Evolutionary conservation across 495 filamentous ascomycete species (phyloP).

Genomic region (Xylaria curta): DNA sequence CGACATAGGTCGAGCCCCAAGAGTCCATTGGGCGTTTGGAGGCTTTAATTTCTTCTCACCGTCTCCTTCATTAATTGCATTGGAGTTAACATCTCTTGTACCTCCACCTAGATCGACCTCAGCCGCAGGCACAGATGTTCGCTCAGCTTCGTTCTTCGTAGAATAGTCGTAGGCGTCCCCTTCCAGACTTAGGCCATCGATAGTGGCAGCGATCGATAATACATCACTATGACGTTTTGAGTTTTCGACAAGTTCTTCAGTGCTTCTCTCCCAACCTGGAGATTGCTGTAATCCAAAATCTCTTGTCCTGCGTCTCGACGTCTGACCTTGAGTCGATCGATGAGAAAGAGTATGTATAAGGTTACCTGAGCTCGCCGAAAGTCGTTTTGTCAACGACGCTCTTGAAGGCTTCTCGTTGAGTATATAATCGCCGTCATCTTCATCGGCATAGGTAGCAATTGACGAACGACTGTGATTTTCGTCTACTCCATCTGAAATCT

Average conservation of each 20-base stretch:
- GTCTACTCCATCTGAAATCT: constrained; percentile 50
- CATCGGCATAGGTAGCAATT: constrained; percentile 66
- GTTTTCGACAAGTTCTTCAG: constrained; percentile 50
- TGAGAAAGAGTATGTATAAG: constrained; percentile 56
- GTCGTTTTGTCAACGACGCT: constrained; percentile 46
- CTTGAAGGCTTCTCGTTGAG: constrained; percentile 36
- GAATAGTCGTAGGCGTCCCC: constrained; percentile 36
- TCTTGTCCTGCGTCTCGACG: constrained; percentile 28
- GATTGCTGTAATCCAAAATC: constrained; percentile 35
- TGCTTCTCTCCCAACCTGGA: constrained; percentile 42
- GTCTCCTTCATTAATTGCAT: not conserved
- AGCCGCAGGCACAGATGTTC: constrained; percentile 32
- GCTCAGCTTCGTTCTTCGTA: constrained; percentile 12
- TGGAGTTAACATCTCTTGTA: not conserved
- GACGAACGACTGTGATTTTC: constrained; percentile 61
- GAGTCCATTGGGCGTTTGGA: not conserved
- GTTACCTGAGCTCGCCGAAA: constrained; percentile 55
- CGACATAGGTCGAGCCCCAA: constrained; percentile 32
- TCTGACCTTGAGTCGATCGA: constrained; percentile 33
- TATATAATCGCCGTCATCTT: constrained; percentile 41
- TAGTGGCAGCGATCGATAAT: constrained; percentile 59
- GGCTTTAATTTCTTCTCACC: constrained; percentile 11
- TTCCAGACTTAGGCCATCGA: constrained; percentile 57
- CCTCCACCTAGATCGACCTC: constrained; percentile 35
- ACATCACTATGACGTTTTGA: constrained; percentile 32